A percentile compares a stretch with the other conserved stretches of the same genome.
Evolutionary conservation across 257 asterid species (phyloP).

Genomic region (Fraxinus cuspidata): DNA sequence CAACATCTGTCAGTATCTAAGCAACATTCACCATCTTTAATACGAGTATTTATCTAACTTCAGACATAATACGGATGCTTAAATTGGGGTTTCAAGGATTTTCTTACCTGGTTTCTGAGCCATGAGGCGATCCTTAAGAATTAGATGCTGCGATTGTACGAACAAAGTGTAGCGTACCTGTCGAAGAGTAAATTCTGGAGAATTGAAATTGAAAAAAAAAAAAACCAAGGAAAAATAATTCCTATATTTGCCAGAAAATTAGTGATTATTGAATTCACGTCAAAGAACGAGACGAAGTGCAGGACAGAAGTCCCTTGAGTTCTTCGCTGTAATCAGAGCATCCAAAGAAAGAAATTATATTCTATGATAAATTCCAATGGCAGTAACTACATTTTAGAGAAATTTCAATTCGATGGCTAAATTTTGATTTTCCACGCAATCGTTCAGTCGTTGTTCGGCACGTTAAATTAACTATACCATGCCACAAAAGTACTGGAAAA

Average conservation of each 20-base stretch:
- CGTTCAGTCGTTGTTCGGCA: too few species aligned
- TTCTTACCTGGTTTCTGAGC: conserved; percentile 39
- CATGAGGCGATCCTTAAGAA: conserved; percentile 25
- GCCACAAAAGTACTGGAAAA: too few species aligned
- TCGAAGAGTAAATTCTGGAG: neutral
- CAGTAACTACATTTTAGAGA: too few species aligned
- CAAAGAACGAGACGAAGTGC: neutral
- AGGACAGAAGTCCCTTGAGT: neutral
- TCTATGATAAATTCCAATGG: too few species aligned
- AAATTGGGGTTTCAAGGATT: neutral
- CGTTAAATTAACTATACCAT: too few species aligned
- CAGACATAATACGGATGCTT: neutral
- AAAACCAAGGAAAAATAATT: neutral
- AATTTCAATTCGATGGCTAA: too few species aligned
- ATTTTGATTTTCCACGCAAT: too few species aligned
- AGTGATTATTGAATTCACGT: neutral
- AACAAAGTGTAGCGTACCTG: conserved; percentile 25
- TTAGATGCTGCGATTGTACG: conserved; percentile 25
- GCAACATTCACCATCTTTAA: neutral
- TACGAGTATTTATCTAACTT: neutral
- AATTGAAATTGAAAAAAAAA: neutral
- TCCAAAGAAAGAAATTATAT: too few species aligned
- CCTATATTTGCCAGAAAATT: neutral
- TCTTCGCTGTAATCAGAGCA: neutral
- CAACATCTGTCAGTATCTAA: neutral